Evolutionary conservation across 805 yeast species (phyloP), one percentile per base, ranked within the genome.

Genomic region (Zygosaccharomyces bailii): DNA sequence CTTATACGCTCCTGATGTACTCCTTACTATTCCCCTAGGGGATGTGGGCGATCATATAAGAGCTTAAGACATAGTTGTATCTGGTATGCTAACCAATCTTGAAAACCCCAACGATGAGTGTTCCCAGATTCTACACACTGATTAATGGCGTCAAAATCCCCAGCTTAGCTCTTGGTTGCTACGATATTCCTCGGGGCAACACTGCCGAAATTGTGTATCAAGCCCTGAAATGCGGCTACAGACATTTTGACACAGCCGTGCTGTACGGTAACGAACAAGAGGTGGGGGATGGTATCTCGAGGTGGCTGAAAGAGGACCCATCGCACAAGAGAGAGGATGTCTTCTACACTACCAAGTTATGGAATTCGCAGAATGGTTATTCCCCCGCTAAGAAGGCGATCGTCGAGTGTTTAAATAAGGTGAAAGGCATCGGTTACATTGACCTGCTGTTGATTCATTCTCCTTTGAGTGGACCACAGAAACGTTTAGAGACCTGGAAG

Each of bases 171-270:
- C 66, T 74, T 14, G 86, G 87, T 1, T 73, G 79, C 4, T 80
- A 74, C 62, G 55, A 65, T 21, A 52, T 78, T 3, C 70, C 78
- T 3, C 46, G 56, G 1, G 52, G 53, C 0, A 65, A 66, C 6
- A 69, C 82, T 1, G 46, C 61, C 3, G 64, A 69, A 0, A 56
- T 79, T 20, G 82, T 80, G 0, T 70, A 74, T 52, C 59, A 70
- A 23, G 93, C 90, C 1, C 70, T 86, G 46, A 63, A 70, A 24
- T 67, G 61, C 10, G 95, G 95, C 0, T 86, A 83, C 61, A 74
- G 93, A 52, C 91, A 82, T 56, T 67, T 86, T 46, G 93, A 86
- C 58, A 69, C 82, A 14, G 96, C 95, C 5, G 79, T 73, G 7
- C 62, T 63, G n/a, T 86, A 86, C 66, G 66, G 68, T 8, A 86